Conservation (phyloP, 2,329 filamentous ascomycete species). For the Xenoacremonium recifei region DNA sequence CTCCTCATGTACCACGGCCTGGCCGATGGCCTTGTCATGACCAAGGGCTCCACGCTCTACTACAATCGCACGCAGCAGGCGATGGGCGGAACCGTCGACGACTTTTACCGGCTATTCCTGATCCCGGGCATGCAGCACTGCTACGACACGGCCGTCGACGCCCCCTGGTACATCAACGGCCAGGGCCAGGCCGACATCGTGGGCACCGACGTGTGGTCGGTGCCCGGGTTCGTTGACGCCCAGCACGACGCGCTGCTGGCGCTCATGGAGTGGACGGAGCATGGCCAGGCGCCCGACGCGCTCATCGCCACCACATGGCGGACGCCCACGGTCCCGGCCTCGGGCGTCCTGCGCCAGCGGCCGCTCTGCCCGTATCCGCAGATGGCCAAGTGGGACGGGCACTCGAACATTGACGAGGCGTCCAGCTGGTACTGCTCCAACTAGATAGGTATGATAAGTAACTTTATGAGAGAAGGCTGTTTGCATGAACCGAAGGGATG, state of each 20-base stretch:
- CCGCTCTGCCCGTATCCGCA: conserved; percentile 43
- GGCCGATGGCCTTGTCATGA: conserved; percentile 40
- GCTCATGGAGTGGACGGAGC: conserved; percentile 38
- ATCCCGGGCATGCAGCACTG: conserved; percentile 55
- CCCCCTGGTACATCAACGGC: conserved; percentile 41
- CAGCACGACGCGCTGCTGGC: conserved; percentile 37
- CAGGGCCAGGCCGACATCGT: background rate
- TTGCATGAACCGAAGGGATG: background rate
- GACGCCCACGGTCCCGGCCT: conserved; percentile 15
- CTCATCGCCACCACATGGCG: conserved; percentile 37
- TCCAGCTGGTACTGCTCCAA: background rate
- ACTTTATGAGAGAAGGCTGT: background rate
- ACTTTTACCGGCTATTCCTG: conserved; percentile 51
- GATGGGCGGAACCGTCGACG: conserved; percentile 33
- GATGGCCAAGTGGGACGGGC: background rate
- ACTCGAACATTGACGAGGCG: background rate
- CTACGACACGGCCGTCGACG: conserved; percentile 26
- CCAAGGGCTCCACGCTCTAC: conserved; percentile 23
- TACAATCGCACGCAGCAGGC: conserved; percentile 18
- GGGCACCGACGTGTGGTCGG: conserved; percentile 22
- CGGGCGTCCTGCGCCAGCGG: conserved; percentile 42
- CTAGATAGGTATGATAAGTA: background rate
- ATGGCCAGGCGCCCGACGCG: conserved; percentile 27
- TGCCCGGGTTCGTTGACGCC: conserved; percentile 34
- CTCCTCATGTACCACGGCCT: conserved; percentile 44